These are phyloP conservation scores for Ilex aquifolium DNA, from an alignment of 257 asterid species.

Conservation along the genomic window DNA sequence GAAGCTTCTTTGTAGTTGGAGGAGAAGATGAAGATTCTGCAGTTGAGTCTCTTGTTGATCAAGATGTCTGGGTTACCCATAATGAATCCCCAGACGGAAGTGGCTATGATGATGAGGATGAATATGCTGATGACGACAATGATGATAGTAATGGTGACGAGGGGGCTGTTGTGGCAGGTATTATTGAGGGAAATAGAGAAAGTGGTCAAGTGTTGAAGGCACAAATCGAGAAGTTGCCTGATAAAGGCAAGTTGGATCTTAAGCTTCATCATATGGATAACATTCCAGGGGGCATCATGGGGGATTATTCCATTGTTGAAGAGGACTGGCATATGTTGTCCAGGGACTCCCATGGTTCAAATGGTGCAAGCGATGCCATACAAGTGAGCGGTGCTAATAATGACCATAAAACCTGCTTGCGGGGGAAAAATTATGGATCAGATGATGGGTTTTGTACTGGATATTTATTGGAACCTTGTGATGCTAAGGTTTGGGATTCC, in stretches of 20 bases:
- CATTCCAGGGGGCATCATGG: too few relatives aligned
- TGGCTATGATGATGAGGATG: conserved; percentile 12
- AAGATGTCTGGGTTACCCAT: conserved; percentile 21
- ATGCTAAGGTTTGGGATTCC: conserved; percentile 21
- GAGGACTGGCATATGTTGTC: too few relatives aligned
- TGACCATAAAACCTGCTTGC: conserved; percentile 10
- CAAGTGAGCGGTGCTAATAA: conserved; percentile 1
- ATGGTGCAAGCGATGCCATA: background rate
- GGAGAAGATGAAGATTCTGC: background rate
- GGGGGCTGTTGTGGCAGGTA: conserved; percentile 8
- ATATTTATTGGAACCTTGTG: conserved; percentile 8
- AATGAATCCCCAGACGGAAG: conserved; percentile 11
- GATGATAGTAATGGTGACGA: conserved; percentile 12
- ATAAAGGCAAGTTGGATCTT: too few relatives aligned
- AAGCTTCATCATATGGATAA: too few relatives aligned
- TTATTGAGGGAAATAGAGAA: background rate
- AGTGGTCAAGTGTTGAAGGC: too few relatives aligned
- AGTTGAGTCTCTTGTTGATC: conserved; percentile 17
- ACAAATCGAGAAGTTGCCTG: too few relatives aligned
- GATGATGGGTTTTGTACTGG: conserved; percentile 14
- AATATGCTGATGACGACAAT: conserved; percentile 3
- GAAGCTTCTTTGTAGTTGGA: too few relatives aligned
- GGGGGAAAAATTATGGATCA: conserved; percentile 9
- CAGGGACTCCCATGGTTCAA: conserved; percentile 6
- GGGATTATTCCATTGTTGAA: too few relatives aligned